Evolutionary conservation across 176 grass and related monocot genomes (phyloP).

Genomic region (Cymbopogon citratus): DNA sequence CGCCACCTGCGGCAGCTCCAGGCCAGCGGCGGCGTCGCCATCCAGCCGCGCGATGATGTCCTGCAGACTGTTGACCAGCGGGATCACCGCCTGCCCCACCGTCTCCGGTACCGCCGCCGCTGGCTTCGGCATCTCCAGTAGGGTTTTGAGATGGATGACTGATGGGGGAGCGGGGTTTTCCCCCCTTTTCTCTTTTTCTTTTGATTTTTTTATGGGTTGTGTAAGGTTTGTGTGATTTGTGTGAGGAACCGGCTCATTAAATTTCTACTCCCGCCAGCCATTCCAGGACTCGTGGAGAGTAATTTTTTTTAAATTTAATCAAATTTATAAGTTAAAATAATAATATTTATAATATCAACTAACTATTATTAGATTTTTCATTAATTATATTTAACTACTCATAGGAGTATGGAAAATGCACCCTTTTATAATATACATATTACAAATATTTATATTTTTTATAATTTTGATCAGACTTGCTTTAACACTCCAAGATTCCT

Average conservation of each 20-base stretch:
- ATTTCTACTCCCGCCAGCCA: no score
- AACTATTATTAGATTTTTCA: no score
- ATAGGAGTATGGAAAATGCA: no score
- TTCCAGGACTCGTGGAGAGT: no score
- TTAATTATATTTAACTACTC: no score
- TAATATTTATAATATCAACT: no score
- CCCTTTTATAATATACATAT: no score
- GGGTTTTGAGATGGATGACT: constrained; percentile 28
- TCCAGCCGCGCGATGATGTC: constrained; percentile 71
- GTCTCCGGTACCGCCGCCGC: constrained; percentile 31
- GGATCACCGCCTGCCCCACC: constrained; percentile 53
- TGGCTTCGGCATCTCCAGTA: constrained; percentile 27
- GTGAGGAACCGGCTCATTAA: constrained; percentile 2
- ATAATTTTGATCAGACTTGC: no score
- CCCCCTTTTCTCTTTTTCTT: background rate
- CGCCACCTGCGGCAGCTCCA: constrained; percentile 80
- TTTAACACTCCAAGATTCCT: no score
- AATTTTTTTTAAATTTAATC: no score
- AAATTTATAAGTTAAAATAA: no score
- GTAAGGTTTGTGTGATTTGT: background rate
- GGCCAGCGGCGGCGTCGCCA: constrained; percentile 32
- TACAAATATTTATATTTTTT: no score
- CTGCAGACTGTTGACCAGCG: constrained; percentile 64
- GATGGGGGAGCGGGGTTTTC: background rate
- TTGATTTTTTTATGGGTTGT: background rate